These are phyloP conservation scores for Chaetomium olivaceum DNA, from an alignment of 2,329 filamentous ascomycete genomes.

Conservation along the genomic window DNA sequence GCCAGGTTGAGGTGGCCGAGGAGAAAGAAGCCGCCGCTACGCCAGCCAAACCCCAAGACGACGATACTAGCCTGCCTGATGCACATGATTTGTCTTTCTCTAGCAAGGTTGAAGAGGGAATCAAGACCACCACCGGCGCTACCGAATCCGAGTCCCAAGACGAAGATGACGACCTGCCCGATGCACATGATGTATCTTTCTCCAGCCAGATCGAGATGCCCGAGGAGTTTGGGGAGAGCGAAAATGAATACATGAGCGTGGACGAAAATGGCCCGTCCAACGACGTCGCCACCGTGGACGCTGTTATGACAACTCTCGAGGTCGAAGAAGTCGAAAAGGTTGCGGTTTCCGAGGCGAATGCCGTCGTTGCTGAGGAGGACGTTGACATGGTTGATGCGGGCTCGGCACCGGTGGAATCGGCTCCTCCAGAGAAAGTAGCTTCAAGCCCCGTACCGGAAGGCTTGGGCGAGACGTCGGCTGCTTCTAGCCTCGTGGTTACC, in stretches of 20 bases:
- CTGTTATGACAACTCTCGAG: background rate
- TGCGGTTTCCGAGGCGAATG: background rate
- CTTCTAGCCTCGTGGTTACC: slow-evolving; percentile 5
- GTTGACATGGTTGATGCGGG: slow-evolving; percentile 25
- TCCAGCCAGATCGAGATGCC: slow-evolving; percentile 22
- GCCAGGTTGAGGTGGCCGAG: slow-evolving; percentile 15
- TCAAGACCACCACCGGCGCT: background rate
- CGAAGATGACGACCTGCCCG: slow-evolving; percentile 11
- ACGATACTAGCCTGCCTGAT: background rate
- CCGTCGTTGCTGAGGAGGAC: slow-evolving; percentile 10
- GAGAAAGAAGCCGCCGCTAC: background rate
- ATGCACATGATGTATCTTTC: slow-evolving; percentile 20
- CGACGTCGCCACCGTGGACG: background rate
- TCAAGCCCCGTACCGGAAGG: background rate
- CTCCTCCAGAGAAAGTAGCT: slow-evolving; percentile 8
- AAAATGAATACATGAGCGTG: slow-evolving; percentile 19
- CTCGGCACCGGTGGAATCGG: slow-evolving; percentile 3
- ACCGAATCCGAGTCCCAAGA: background rate
- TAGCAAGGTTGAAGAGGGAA: slow-evolving; percentile 3
- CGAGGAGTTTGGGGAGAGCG: slow-evolving; percentile 13
- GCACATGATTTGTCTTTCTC: background rate
- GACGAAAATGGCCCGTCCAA: slow-evolving; percentile 4
- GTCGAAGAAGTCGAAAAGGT: slow-evolving; percentile 4
- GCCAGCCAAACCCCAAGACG: background rate
- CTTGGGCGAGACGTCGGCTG: background rate